Evolutionary conservation across 805 yeast species (phyloP).

Genomic region (Metschnikowia noctiluminum): DNA sequence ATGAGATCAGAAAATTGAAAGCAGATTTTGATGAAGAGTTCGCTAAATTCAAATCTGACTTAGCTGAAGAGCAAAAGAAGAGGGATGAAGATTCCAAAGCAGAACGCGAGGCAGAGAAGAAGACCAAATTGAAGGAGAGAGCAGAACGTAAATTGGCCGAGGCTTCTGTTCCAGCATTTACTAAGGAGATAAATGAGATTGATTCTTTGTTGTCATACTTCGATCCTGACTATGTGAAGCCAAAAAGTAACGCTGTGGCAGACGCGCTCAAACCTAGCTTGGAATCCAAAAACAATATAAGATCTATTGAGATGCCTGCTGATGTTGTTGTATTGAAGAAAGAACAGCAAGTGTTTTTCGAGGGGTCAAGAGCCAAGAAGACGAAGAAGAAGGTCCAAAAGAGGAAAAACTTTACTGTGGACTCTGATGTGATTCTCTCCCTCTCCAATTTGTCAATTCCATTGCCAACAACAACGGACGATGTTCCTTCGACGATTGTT

Average conservation of each 20-base stretch:
- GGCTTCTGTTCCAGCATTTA: constrained; percentile 81
- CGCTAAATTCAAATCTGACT: constrained; percentile 62
- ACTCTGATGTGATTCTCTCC: constrained; percentile 74
- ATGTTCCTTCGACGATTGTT: constrained; percentile 60
- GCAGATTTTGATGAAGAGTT: constrained; percentile 72
- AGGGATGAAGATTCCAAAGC: constrained; percentile 67
- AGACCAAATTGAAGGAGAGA: constrained; percentile 48
- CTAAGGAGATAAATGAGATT: constrained; percentile 70
- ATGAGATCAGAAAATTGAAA: constrained; percentile 64
- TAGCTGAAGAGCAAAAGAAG: constrained; percentile 66
- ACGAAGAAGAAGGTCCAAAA: constrained; percentile 45
- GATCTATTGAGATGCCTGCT: constrained; percentile 60
- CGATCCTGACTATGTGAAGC: constrained; percentile 73
- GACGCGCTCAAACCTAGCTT: constrained; percentile 25
- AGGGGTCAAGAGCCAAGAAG: constrained; percentile 43
- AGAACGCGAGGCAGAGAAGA: constrained; percentile 48
- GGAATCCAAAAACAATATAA: constrained; percentile 26
- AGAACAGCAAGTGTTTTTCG: constrained; percentile 57
- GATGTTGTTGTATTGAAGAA: constrained; percentile 62
- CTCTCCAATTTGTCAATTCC: constrained; percentile 73
- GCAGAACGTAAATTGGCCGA: constrained; percentile 70
- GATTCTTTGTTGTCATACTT: constrained; percentile 69
- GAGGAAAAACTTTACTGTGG: constrained; percentile 62
- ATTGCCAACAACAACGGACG: constrained; percentile 75
- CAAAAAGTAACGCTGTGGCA: constrained; percentile 32